A percentile compares a stretch with the other conserved stretches of the same genome.
Conservation (phyloP, 2,329 filamentous ascomycete species). For the Tolypocladium nubicola region DNA sequence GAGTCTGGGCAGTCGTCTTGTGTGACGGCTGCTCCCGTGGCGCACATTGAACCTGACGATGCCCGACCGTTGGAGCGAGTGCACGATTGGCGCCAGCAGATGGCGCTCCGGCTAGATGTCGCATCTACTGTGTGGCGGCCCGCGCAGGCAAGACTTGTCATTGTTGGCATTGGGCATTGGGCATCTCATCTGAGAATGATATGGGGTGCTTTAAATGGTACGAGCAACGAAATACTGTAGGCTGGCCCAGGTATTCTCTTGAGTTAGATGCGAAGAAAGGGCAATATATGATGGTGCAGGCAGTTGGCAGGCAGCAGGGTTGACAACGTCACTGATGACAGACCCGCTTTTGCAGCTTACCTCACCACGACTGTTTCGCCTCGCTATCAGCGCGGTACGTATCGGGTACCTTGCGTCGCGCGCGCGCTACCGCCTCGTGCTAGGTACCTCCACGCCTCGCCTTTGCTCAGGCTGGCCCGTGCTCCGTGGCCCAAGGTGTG, state of each 20-base stretch:
- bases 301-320: conserved; percentile 7
- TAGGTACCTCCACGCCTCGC: conserved; percentile 10
- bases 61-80: background rate
- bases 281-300: background rate
- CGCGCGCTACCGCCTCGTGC: background rate
- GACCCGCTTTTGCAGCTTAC: conserved; percentile 1
- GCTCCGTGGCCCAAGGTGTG: conserved; percentile 8
- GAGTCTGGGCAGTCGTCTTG: background rate
- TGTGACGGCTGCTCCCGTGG: background rate
- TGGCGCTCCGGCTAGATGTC: background rate
- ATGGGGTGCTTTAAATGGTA: background rate
- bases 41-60: background rate
- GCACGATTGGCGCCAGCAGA: background rate
- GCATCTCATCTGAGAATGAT: background rate
- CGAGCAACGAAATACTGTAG: too few species aligned
- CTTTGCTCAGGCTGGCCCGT: conserved; percentile 4
- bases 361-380: conserved; percentile 1
- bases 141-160: background rate
- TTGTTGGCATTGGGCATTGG: background rate
- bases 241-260: too few species aligned
- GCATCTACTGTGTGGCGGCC: background rate
- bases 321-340: conserved; percentile 11
- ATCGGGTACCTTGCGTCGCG: conserved; percentile 11
- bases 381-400: conserved; percentile 1
- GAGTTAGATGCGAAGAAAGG: too few species aligned